Conservation (phyloP, 345 rosid species). For the Isatis tinctoria region DNA sequence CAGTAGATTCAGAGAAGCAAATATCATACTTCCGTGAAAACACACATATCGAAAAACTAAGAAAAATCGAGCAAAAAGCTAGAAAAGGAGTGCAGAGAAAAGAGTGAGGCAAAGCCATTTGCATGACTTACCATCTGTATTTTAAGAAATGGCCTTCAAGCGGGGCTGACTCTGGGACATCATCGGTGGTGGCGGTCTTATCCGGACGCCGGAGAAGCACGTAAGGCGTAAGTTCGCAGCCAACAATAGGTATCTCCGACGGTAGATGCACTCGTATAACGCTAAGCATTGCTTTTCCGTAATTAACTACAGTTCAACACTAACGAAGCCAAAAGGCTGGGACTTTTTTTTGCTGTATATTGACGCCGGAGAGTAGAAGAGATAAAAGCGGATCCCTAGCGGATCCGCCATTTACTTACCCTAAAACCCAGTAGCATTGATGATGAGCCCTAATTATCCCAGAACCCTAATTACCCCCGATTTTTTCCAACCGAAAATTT, state of each 20-base stretch:
- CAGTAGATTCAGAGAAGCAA: not conserved
- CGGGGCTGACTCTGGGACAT: constrained; percentile 80
- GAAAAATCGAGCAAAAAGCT: not conserved
- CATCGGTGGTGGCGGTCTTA: constrained; percentile 53
- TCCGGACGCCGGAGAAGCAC: constrained; percentile 78
- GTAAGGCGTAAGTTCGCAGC: constrained; percentile 94
- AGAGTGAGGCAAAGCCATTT: not conserved
- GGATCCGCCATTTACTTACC: constrained; percentile 65
- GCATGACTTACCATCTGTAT: constrained; percentile 72
- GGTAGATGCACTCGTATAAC: constrained; percentile 93
- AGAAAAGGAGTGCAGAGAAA: not conserved
- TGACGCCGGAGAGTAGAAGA: not conserved
- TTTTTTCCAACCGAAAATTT: not conserved
- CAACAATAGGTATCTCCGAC: constrained; percentile 96
- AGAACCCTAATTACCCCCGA: constrained; percentile 27
- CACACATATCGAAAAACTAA: not conserved
- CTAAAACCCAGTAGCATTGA: constrained; percentile 39
- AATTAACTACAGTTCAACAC: constrained; percentile 37
- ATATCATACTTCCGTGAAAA: not conserved
- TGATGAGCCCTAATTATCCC: constrained; percentile 26
- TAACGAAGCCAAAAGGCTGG: constrained; percentile 17
- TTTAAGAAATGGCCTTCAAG: constrained; percentile 81
- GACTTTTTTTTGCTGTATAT: not conserved
- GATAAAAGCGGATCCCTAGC: constrained; percentile 42
- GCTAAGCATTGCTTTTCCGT: constrained; percentile 73